Base-by-base conservation (phyloP, 495 filamentous ascomycete species). In the Penicillium paxilli region DNA sequence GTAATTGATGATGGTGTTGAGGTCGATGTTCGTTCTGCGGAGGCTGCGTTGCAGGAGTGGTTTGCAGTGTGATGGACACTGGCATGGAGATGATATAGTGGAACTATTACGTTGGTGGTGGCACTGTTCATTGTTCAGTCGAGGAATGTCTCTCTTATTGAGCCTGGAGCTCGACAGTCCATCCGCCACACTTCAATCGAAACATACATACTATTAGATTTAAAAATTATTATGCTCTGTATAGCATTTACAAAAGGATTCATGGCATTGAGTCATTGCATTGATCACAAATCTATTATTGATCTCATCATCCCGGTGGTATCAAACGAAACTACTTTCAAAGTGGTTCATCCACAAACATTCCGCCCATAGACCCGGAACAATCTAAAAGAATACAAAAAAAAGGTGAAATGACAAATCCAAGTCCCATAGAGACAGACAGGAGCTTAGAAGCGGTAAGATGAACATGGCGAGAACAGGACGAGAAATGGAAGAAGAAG, bases 201-300 rank as follows among this genome's bases (percentile, higher is more conserved):
- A n/a, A n/a, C n/a, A n/a, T n/a, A n/a, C n/a, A n/a, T n/a, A n/a
- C n/a, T n/a, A n/a, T n/a, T n/a, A n/a, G n/a, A n/a, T n/a, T n/a
- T n/a, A n/a, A n/a, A n/a, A n/a, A n/a, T n/a, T n/a, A n/a, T n/a
- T n/a, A n/a, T n/a, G n/a, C n/a, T n/a, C n/a, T n/a, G n/a, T n/a
- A n/a, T n/a, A n/a, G n/a, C n/a, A n/a, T n/a, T n/a, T n/a, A n/a
- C n/a, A n/a, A n/a, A n/a, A n/a, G n/a, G n/a, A n/a, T 30, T 17
- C 3, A 47, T 48, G 23, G 49, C 49, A 45, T 54, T 41, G 52
- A 49, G 19, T 59, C 60, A 57, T 63, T 54, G 49, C 38, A 38
- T 48, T 32, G 44, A 57, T 47, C 46, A 51, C 37, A 57, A 45
- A 49, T 63, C 57, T 57, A 63, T 63, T 60, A 50, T 49, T 54